Evolutionary conservation across 192 early-diverging fungal species (phyloP).

Genomic region (Linnemannia elongata): DNA sequence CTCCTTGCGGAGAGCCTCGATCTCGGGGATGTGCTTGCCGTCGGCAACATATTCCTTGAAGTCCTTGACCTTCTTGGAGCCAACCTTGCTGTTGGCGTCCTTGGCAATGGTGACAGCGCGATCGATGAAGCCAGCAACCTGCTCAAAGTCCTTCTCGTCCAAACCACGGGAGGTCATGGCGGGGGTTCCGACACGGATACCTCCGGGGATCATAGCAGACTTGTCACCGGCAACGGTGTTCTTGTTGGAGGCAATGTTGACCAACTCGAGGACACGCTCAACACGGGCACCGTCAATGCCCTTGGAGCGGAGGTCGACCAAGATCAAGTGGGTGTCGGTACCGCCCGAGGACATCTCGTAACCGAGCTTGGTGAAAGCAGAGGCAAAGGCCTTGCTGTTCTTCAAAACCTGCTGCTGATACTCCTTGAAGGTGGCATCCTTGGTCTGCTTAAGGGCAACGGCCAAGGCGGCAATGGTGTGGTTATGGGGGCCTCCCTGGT

Average conservation of each 20-base stretch:
- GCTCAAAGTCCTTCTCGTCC: constrained; percentile 87
- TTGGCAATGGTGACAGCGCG: constrained; percentile 86
- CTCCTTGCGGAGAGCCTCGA: constrained; percentile 81
- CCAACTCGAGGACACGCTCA: constrained; percentile 94
- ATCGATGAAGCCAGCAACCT: constrained; percentile 89
- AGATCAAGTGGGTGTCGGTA: constrained; percentile 95
- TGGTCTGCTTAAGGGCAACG: constrained; percentile 94
- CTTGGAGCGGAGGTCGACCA: constrained; percentile 88
- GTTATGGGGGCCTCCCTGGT: constrained; percentile 99
- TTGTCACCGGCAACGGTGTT: constrained; percentile 99
- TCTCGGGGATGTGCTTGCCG: constrained; percentile 67
- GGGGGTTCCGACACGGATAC: constrained; percentile 94
- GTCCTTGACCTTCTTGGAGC: constrained; percentile 85
- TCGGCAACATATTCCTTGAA: constrained; percentile 91
- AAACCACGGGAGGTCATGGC: constrained; percentile 98
- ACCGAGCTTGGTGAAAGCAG: constrained; percentile 74
- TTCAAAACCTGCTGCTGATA: constrained; percentile 93
- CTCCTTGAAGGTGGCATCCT: constrained; percentile 85
- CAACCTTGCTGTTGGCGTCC: constrained; percentile 74
- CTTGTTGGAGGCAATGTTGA: constrained; percentile 98
- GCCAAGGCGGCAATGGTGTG: constrained; percentile 97
- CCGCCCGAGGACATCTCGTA: constrained; percentile 93
- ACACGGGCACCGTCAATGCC: constrained; percentile 95
- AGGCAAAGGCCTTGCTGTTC: constrained; percentile 93
- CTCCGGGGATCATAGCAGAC: constrained; percentile 92